phyloP scores from a whole-genome alignment of 2,329 filamentous ascomycete species.

The Aschersonia sp. region DNA sequence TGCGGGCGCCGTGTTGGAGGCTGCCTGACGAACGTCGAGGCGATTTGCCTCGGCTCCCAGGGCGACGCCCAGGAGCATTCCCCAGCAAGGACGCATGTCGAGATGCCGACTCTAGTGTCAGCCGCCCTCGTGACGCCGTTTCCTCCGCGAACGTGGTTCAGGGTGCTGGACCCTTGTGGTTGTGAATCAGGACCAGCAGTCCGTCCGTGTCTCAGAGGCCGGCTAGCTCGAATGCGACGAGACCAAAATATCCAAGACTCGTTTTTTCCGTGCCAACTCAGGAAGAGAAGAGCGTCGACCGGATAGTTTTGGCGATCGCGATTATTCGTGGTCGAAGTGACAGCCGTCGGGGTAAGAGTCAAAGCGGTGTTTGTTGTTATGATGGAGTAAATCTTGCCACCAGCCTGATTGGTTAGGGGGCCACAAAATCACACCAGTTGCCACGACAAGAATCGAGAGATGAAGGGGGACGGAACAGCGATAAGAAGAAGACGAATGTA shows the following conservation, averaged over 20 bases:
- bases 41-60: conserved; percentile 7
- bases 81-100: conserved; percentile 10
- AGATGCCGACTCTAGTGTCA: conserved; percentile 1
- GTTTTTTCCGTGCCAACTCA: too few relatives aligned
- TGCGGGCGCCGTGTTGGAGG: background rate
- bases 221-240: too few relatives aligned
- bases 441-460: too few relatives aligned
- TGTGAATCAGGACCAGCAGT: too few relatives aligned
- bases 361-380: background rate
- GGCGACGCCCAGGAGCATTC: conserved; percentile 10
- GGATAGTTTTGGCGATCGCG: too few relatives aligned
- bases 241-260: too few relatives aligned
- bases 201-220: too few relatives aligned
- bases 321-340: background rate
- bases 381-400: background rate
- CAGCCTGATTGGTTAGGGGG: background rate
- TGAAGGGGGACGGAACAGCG: background rate
- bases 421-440: background rate
- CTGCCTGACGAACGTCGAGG: conserved; percentile 1
- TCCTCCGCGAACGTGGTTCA: background rate
- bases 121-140: too few relatives aligned
- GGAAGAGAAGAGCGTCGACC: too few relatives aligned
- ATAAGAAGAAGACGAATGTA: background rate
- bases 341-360: background rate
- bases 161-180: background rate